phyloP scores from a whole-genome alignment of 2,329 filamentous ascomycete species.

The Emydomyces testavorans region DNA sequence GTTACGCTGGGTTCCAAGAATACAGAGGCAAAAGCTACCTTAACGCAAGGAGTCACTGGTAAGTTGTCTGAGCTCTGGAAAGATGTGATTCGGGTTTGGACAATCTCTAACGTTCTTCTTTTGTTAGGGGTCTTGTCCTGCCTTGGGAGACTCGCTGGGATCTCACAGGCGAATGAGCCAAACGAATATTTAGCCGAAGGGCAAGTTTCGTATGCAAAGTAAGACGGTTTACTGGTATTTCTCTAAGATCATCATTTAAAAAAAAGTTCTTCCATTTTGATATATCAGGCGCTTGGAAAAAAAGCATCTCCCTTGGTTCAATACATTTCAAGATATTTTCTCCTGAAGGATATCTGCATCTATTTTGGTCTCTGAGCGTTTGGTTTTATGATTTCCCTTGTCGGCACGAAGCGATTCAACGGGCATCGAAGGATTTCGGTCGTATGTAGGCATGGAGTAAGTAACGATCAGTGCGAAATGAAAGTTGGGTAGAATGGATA shows the following conservation, averaged over 20 bases:
- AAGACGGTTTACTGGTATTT: background rate
- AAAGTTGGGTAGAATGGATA: no score
- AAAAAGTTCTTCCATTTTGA: background rate
- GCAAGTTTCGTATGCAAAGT: slow-evolving; percentile 1
- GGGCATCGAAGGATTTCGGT: no score
- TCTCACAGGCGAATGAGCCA: slow-evolving; percentile 3
- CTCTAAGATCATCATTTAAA: background rate
- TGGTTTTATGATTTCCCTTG: no score
- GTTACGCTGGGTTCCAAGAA: slow-evolving; percentile 79
- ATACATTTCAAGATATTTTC: no score
- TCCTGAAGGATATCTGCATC: no score
- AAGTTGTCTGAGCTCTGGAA: slow-evolving; percentile 28
- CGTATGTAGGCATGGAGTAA: no score
- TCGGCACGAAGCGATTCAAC: no score
- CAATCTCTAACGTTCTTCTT: slow-evolving; percentile 12
- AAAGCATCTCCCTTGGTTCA: no score
- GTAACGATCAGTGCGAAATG: no score
- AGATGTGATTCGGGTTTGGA: background rate
- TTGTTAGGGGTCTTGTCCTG: slow-evolving; percentile 22
- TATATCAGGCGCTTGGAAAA: no score
- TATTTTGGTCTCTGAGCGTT: no score
- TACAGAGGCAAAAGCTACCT: slow-evolving; percentile 72
- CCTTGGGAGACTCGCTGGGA: slow-evolving; percentile 17
- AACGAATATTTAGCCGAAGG: background rate
- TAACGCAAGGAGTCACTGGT: slow-evolving; percentile 89